These are phyloP conservation scores for Globisporangium camurandrum DNA, from an alignment of 352 stramenopile genomes.

Conservation along the genomic window DNA sequence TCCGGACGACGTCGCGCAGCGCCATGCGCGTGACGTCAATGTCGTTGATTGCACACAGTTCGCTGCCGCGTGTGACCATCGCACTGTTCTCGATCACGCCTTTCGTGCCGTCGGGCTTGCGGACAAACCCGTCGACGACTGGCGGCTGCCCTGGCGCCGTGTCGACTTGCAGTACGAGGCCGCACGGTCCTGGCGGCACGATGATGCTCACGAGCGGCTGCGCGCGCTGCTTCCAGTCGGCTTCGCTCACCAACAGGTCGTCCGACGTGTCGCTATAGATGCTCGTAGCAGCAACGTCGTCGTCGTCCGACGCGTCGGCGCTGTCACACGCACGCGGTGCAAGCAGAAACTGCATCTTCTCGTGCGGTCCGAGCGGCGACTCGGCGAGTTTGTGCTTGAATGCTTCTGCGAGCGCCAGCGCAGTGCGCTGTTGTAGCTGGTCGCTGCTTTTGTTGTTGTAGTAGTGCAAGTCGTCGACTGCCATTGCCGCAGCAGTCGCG, in stretches of 20 bases:
- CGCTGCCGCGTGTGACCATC: constrained; percentile 53
- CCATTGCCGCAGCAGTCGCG: constrained; percentile 15
- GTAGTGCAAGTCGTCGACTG: constrained; percentile 11
- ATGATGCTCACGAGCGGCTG: constrained; percentile 64
- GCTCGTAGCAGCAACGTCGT: too few species aligned
- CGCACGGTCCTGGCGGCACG: constrained; percentile 62
- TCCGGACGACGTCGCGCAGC: constrained; percentile 60
- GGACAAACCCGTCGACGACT: constrained; percentile 69
- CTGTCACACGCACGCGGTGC: constrained; percentile 5
- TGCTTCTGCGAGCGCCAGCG: constrained; percentile 51
- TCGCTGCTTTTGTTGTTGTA: constrained; percentile 3
- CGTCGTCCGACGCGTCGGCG: constrained; percentile 3
- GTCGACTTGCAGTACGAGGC: constrained; percentile 59
- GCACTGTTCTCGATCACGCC: constrained; percentile 71
- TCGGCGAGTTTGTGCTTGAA: constrained; percentile 66
- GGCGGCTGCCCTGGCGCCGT: constrained; percentile 22
- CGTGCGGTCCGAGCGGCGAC: constrained; percentile 55
- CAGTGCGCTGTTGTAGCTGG: constrained; percentile 31
- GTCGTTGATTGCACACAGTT: constrained; percentile 75
- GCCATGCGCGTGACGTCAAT: constrained; percentile 61
- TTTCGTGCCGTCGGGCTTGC: constrained; percentile 53
- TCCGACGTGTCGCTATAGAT: too few species aligned
- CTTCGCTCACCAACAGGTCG: constrained; percentile 41
- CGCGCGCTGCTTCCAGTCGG: constrained; percentile 59
- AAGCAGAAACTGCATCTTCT: constrained; percentile 56